Evolutionary conservation across 305 asterid genomes (phyloP).

Genomic region (Plantago lanceolata): DNA sequence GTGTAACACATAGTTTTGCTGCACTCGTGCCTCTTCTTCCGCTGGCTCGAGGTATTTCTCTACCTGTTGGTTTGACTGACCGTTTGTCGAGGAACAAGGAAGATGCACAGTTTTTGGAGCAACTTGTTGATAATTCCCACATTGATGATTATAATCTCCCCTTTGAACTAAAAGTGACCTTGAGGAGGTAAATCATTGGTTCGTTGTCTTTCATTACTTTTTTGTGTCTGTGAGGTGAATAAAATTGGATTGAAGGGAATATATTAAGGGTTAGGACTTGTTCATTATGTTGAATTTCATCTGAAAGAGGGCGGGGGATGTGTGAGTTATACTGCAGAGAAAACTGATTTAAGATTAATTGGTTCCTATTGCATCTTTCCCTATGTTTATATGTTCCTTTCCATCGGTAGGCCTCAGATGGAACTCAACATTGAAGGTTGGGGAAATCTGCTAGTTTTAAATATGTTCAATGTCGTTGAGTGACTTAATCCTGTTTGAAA

Average conservation of each 20-base stretch:
- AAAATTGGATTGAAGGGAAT: neutral
- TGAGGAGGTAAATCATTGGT: slow-evolving; percentile 60
- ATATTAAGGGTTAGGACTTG: neutral
- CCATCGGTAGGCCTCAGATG: neutral
- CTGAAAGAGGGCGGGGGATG: neutral
- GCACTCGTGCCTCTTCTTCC: slow-evolving; percentile 97
- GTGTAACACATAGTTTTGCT: slow-evolving; percentile 97
- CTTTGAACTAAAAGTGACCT: slow-evolving; percentile 77
- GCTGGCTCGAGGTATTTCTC: slow-evolving; percentile 78
- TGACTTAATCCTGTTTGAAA: no score
- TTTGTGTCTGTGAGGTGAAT: slow-evolving; percentile 18
- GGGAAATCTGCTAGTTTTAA: neutral
- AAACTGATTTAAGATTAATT: neutral
- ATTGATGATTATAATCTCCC: slow-evolving; percentile 90
- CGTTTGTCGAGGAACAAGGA: slow-evolving; percentile 77
- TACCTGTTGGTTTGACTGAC: slow-evolving; percentile 74
- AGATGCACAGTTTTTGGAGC: slow-evolving; percentile 92
- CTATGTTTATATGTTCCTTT: neutral
- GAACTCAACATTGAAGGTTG: neutral
- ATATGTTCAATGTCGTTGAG: neutral
- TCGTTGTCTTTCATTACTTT: slow-evolving; percentile 15
- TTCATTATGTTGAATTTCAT: slow-evolving; percentile 5
- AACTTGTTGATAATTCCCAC: slow-evolving; percentile 91
- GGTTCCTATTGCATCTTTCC: slow-evolving; percentile 1
- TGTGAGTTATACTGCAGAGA: neutral